These are phyloP conservation scores for Nakazawaea ishiwadae DNA, from an alignment of 805 yeast genomes.

Conservation along the genomic window DNA sequence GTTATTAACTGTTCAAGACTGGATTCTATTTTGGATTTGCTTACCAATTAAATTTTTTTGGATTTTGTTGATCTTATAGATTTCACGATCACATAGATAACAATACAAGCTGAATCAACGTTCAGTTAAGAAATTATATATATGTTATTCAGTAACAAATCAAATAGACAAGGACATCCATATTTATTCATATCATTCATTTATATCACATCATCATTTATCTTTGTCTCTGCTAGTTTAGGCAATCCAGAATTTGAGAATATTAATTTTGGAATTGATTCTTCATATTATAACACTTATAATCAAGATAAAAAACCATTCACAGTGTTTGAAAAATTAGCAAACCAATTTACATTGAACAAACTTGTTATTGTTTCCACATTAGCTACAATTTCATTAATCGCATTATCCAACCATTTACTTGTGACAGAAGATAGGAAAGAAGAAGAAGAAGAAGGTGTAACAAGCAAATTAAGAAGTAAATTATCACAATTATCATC, in stretches of 20 bases:
- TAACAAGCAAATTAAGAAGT: not conserved
- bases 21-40: no score
- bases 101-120: no score
- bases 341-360: not conserved
- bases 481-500: conserved; percentile 15
- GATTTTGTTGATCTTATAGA: no score
- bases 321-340: conserved; percentile 1
- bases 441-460: not conserved
- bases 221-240: not conserved
- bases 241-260: not conserved
- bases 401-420: conserved; percentile 4
- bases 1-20: no score
- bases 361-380: conserved; percentile 3
- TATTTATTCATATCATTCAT: not conserved
- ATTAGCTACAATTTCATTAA: not conserved
- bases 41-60: no score
- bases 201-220: not conserved
- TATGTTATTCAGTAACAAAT: not conserved
- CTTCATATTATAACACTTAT: not conserved
- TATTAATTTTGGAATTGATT: not conserved
- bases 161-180: not conserved
- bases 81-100: no score
- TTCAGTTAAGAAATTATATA: no score
- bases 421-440: not conserved
- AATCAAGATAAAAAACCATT: not conserved